Conservation (phyloP, 2,329 filamentous ascomycete species). For the Westerdykella sp. region DNA sequence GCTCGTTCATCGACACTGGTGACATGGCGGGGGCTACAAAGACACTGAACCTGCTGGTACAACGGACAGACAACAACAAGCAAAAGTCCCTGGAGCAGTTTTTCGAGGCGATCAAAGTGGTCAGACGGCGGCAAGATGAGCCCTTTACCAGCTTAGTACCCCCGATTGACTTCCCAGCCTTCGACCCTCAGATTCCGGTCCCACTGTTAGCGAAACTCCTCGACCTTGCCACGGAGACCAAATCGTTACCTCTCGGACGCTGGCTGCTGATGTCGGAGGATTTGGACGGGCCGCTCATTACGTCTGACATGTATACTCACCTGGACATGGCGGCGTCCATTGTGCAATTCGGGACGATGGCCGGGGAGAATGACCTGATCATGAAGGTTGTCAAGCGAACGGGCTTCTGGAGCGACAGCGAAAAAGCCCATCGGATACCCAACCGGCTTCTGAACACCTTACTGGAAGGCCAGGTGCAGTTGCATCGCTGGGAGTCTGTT, state of each 20-base stretch:
- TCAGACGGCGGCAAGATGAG: slow-evolving; percentile 12
- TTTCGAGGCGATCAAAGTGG: slow-evolving; percentile 29
- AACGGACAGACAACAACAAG: slow-evolving; percentile 41
- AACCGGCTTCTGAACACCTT: slow-evolving; percentile 35
- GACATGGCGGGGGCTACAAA: slow-evolving; percentile 36
- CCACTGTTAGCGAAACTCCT: slow-evolving; percentile 47
- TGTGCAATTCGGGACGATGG: slow-evolving; percentile 49
- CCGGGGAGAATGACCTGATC: slow-evolving; percentile 39
- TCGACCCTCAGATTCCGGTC: slow-evolving; percentile 42
- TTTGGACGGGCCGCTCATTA: slow-evolving; percentile 50
- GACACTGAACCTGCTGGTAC: slow-evolving; percentile 35
- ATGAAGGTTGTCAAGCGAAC: slow-evolving; percentile 24
- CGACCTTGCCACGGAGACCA: slow-evolving; percentile 44
- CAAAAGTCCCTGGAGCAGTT: slow-evolving; percentile 38
- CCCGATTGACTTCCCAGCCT: slow-evolving; percentile 42
- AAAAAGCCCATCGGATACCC: slow-evolving; percentile 24
- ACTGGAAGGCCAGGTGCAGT: slow-evolving; percentile 39
- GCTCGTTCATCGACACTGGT: slow-evolving; percentile 35
- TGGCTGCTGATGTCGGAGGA: slow-evolving; percentile 50
- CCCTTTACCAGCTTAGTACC: slow-evolving; percentile 21
- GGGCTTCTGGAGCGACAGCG: slow-evolving; percentile 12
- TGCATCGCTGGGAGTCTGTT: slow-evolving; percentile 39
- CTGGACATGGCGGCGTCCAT: slow-evolving; percentile 48
- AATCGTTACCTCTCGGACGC: slow-evolving; percentile 45
- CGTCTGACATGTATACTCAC: slow-evolving; percentile 40